Percentiles rank a stretch among this genome's conserved stretches.
These are phyloP conservation scores for Aspergillus japonicus DNA, from an alignment of 2,329 filamentous ascomycete genomes.

Conservation along the genomic window DNA sequence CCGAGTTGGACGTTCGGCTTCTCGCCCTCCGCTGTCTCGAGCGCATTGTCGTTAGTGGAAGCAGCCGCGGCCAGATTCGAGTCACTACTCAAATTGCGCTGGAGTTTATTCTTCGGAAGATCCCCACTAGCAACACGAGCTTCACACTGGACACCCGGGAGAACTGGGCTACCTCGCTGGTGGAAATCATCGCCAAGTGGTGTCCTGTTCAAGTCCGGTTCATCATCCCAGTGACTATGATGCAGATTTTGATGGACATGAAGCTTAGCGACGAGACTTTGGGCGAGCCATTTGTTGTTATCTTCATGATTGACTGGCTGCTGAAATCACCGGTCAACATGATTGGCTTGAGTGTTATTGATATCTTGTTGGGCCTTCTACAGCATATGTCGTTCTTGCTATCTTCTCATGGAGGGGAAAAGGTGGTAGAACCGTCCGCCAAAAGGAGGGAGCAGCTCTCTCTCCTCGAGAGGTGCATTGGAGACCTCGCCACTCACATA, in stretches of 20 bases:
- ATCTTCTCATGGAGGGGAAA: conserved; percentile 54
- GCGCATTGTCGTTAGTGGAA: conserved; percentile 73
- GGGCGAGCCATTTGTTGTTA: conserved; percentile 70
- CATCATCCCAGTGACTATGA: conserved; percentile 76
- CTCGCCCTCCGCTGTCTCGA: conserved; percentile 83
- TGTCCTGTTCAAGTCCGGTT: conserved; percentile 93
- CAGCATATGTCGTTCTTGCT: conserved; percentile 78
- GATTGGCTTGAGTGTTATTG: conserved; percentile 94
- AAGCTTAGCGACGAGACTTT: conserved; percentile 70
- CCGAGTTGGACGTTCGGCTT: conserved; percentile 83
- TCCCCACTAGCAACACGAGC: conserved; percentile 53
- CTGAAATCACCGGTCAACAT: conserved; percentile 87
- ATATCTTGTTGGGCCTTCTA: conserved; percentile 80
- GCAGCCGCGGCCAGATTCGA: conserved; percentile 79
- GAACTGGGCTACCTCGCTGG: conserved; percentile 80
- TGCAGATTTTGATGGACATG: conserved; percentile 71
- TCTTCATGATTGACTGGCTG: conserved; percentile 76
- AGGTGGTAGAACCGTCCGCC: conserved; percentile 25
- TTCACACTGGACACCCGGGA: conserved; percentile 48
- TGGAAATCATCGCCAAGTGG: conserved; percentile 79
- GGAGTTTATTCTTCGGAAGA: conserved; percentile 64
- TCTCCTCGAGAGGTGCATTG: conserved; percentile 77
- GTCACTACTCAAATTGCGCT: conserved; percentile 72
- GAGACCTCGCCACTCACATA: conserved; percentile 87
- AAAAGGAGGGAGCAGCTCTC: conserved; percentile 63